Evolutionary conservation across 768 basidiomycete species (phyloP).

Genomic region (Asterophora parasitica): DNA sequence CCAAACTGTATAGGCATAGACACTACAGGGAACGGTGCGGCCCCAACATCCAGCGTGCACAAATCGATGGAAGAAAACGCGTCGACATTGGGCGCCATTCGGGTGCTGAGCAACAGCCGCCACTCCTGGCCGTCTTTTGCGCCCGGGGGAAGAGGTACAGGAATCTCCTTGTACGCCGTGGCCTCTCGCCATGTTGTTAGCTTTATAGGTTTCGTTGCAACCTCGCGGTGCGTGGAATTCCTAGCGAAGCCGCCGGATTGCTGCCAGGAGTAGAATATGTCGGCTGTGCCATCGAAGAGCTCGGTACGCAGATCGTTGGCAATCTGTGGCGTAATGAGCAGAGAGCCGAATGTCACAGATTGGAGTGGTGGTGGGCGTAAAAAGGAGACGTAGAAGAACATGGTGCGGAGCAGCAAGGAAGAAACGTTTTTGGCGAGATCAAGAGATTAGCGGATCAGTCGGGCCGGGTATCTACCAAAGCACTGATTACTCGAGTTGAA

Average conservation of each 20-base stretch:
- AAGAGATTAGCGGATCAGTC: too few species aligned
- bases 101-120: constrained; percentile 56
- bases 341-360: constrained; percentile 33
- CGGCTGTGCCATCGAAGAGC: constrained; percentile 44
- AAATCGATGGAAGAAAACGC: constrained; percentile 35
- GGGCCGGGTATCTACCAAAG: too few species aligned
- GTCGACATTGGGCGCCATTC: constrained; percentile 16
- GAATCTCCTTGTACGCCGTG: constrained; percentile 72
- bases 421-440: too few species aligned
- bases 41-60: constrained; percentile 36
- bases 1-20: constrained; percentile 61
- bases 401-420: background rate
- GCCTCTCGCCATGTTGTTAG: constrained; percentile 68
- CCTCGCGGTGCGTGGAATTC: constrained; percentile 8
- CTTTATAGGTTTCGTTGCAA: constrained; percentile 45
- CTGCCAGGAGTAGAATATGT: constrained; percentile 71
- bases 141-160: constrained; percentile 57
- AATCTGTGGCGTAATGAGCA: constrained; percentile 78
- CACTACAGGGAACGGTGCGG: constrained; percentile 51
- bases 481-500: too few species aligned
- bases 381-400: constrained; percentile 70
- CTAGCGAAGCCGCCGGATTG: constrained; percentile 12
- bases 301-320: constrained; percentile 90
- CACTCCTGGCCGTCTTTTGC: constrained; percentile 54
- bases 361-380: constrained; percentile 76